A percentile compares a stretch with the other conserved stretches of the same genome.
phyloP scores from a whole-genome alignment of 768 basidiomycete species.

The Udeniomyces megalosporus region DNA sequence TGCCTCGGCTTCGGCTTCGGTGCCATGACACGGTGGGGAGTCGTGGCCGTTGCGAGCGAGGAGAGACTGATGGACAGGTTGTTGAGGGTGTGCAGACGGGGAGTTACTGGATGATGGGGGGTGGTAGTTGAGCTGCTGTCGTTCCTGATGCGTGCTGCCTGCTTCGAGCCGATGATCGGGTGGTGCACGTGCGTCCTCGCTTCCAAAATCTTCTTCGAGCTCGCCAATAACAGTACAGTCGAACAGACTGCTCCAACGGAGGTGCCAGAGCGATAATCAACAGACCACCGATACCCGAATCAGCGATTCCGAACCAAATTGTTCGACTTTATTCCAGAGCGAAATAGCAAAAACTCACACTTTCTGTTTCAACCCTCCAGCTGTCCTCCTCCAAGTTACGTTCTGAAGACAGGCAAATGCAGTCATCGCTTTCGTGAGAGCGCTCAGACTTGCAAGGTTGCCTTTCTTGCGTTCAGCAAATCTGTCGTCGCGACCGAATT shows the following conservation, averaged over 20 bases:
- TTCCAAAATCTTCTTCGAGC: slow-evolving; percentile 3
- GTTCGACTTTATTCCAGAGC: too few species aligned
- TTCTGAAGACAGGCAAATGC: slow-evolving; percentile 31
- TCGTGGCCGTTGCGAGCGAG: too few species aligned
- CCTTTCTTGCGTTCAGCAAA: slow-evolving; percentile 19
- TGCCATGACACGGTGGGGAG: not conserved
- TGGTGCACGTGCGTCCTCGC: too few species aligned
- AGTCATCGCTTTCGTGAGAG: slow-evolving; percentile 31
- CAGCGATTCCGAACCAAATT: too few species aligned
- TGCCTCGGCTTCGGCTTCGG: not conserved
- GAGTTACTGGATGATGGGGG: not conserved
- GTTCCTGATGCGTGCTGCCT: too few species aligned
- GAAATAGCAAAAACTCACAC: slow-evolving; percentile 19
- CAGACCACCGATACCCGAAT: too few species aligned
- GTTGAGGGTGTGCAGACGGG: not conserved
- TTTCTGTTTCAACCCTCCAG: slow-evolving; percentile 23
- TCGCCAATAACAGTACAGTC: slow-evolving; percentile 28
- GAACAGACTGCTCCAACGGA: slow-evolving; percentile 21
- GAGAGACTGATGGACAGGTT: too few species aligned
- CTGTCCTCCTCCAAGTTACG: slow-evolving; percentile 27
- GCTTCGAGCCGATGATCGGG: too few species aligned
- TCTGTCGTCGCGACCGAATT: slow-evolving; percentile 27
- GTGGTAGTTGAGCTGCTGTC: too few species aligned
- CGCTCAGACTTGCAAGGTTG: slow-evolving; percentile 22
- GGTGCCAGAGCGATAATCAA: too few species aligned